Evolutionary conservation across 495 filamentous ascomycete species (phyloP).

Genomic region (Friedmanniomyces endolithicus): DNA sequence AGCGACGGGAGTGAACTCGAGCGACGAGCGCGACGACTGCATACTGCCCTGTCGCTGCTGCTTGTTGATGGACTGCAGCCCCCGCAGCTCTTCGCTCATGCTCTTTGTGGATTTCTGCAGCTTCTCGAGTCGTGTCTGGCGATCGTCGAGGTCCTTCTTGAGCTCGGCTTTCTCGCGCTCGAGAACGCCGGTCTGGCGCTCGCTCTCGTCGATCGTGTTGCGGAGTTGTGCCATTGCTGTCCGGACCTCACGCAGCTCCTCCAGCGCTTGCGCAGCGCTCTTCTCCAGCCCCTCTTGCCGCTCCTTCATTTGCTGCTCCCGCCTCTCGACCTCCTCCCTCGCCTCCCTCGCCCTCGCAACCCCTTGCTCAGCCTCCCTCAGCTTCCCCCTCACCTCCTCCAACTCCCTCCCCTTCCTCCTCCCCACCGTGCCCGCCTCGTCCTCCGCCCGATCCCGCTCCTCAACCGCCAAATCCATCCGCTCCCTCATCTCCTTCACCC

Average conservation of each 20-base stretch:
- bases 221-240: conserved; percentile 67
- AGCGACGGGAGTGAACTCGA: conserved; percentile 39
- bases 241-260: conserved; percentile 63
- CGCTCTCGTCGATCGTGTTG: conserved; percentile 71
- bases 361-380: conserved; percentile 69
- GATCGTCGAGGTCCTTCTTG: conserved; percentile 62
- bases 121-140: conserved; percentile 63
- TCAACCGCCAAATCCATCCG: conserved; percentile 78
- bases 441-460: conserved; percentile 84
- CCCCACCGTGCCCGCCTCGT: conserved; percentile 67
- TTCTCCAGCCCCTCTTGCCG: conserved; percentile 63
- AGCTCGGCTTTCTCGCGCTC: conserved; percentile 73
- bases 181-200: conserved; percentile 65
- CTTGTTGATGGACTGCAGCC: conserved; percentile 27
- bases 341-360: conserved; percentile 57
- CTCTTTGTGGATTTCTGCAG: conserved; percentile 58
- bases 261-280: conserved; percentile 48
- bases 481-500: conserved; percentile 77
- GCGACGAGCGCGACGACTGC: conserved; percentile 49
- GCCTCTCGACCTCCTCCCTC: conserved; percentile 53
- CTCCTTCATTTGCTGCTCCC: conserved; percentile 60
- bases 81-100: conserved; percentile 38
- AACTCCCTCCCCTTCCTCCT: conserved; percentile 67
- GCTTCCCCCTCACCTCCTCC: conserved; percentile 67
- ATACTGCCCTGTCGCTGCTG: conserved; percentile 30